phyloP scores from a whole-genome alignment of 2,329 filamentous ascomycete genomes.

The Xylaria sp. region DNA sequence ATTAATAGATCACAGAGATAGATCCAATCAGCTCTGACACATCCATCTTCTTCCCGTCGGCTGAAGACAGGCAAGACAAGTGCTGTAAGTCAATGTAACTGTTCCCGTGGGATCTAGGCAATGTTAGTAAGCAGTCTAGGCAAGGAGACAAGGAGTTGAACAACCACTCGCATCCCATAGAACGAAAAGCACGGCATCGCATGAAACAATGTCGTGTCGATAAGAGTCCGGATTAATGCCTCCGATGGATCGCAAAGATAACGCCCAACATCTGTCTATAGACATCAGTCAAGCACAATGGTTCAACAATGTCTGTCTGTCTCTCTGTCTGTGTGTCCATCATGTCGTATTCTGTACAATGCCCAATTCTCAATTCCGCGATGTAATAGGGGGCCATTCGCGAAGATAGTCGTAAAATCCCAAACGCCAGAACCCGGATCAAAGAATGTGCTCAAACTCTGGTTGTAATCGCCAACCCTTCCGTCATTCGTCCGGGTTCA shows the following conservation, averaged over 20 bases:
- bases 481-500: background rate
- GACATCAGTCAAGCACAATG: no score
- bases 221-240: no score
- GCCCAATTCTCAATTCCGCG: background rate
- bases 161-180: no score
- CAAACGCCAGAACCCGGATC: background rate
- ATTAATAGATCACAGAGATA: no score
- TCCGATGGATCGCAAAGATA: no score
- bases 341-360: background rate
- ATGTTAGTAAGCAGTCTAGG: no score
- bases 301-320: no score
- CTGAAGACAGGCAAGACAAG: background rate
- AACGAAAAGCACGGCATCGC: no score
- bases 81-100: background rate
- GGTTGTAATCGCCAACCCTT: background rate
- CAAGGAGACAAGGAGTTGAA: no score
- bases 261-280: no score
- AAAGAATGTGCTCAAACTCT: background rate
- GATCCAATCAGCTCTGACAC: conserved; percentile 5
- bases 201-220: no score
- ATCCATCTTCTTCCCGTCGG: conserved; percentile 13
- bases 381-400: background rate
- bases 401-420: background rate
- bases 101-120: no score
- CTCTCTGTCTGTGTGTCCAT: background rate